phyloP scores from a whole-genome alignment of 768 basidiomycete genomes.

The Crepidotus variabilis region DNA sequence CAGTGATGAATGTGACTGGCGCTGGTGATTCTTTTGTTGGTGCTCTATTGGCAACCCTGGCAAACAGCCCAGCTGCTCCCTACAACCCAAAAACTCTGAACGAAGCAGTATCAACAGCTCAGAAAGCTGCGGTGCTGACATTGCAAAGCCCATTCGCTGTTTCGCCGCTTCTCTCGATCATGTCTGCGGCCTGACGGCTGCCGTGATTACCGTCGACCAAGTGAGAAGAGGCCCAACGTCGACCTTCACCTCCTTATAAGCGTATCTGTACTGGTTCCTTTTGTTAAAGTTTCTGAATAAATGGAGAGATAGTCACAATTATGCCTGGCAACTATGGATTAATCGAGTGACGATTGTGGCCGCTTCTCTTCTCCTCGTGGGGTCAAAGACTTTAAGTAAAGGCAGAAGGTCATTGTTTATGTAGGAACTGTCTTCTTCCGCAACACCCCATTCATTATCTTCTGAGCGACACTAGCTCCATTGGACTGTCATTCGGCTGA shows the following conservation, averaged over 20 bases:
- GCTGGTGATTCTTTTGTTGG: slow-evolving; percentile 92
- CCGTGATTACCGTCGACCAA: background rate
- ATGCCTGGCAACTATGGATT: too few relatives aligned
- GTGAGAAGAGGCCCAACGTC: slow-evolving; percentile 42
- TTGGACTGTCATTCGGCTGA: too few relatives aligned
- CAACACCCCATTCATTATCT: too few relatives aligned
- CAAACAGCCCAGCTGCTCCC: slow-evolving; percentile 40
- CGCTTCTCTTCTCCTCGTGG: too few relatives aligned
- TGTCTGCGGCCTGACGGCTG: slow-evolving; percentile 12
- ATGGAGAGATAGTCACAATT: too few relatives aligned
- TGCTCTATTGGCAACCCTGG: slow-evolving; percentile 68
- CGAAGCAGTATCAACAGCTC: slow-evolving; percentile 48
- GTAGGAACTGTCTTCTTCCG: too few relatives aligned
- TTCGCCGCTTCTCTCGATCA: slow-evolving; percentile 54
- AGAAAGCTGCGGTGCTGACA: slow-evolving; percentile 60
- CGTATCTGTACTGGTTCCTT: slow-evolving; percentile 49
- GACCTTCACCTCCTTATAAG: slow-evolving; percentile 57
- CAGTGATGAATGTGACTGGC: slow-evolving; percentile 76
- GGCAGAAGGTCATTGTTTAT: too few relatives aligned
- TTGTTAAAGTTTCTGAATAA: slow-evolving; percentile 28
- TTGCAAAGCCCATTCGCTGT: slow-evolving; percentile 58
- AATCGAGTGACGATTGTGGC: too few relatives aligned
- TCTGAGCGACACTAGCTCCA: too few relatives aligned
- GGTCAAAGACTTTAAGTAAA: too few relatives aligned
- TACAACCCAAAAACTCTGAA: slow-evolving; percentile 41